Conservation (phyloP, 306 rosid species). For the Mucuna pruriens region DNA sequence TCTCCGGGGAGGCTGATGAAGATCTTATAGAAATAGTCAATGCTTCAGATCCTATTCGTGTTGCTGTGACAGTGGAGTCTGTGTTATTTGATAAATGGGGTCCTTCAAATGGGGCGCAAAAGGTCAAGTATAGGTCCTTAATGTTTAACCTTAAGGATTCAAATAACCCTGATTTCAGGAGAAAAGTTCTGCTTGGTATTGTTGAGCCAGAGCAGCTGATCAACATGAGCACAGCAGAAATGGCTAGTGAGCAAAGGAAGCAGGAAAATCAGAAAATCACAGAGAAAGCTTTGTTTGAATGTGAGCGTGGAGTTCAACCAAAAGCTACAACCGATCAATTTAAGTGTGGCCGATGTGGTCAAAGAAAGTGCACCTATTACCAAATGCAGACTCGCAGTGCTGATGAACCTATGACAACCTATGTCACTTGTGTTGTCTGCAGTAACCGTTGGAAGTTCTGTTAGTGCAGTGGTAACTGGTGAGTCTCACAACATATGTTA, state of each 20-base stretch:
- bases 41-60: slow-evolving; percentile 82
- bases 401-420: slow-evolving; percentile 99
- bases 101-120: slow-evolving; percentile 83
- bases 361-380: slow-evolving; percentile 88
- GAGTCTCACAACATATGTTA: slow-evolving; percentile 33
- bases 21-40: slow-evolving; percentile 55
- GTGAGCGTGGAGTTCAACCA: slow-evolving; percentile 72
- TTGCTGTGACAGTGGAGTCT: slow-evolving; percentile 88
- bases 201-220: slow-evolving; percentile 65
- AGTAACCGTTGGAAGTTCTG: slow-evolving; percentile 99
- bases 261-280: slow-evolving; percentile 68
- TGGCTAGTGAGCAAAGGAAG: slow-evolving; percentile 94
- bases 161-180: slow-evolving; percentile 92
- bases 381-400: slow-evolving; percentile 99
- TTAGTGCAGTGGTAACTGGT: slow-evolving; percentile 49
- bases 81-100: slow-evolving; percentile 90
- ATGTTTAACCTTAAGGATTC: slow-evolving; percentile 90
- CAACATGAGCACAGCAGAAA: slow-evolving; percentile 78
- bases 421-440: slow-evolving; percentile 90
- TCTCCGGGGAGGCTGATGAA: slow-evolving; percentile 72
- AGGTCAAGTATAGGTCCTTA: slow-evolving; percentile 87
- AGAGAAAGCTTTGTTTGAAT: slow-evolving; percentile 82
- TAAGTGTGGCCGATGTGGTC: slow-evolving; percentile 89
- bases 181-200: slow-evolving; percentile 89
- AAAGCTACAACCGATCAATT: slow-evolving; percentile 95